Base-by-base conservation (phyloP, 2,329 filamentous ascomycete species). In the Tolypocladium tropicale region DNA sequence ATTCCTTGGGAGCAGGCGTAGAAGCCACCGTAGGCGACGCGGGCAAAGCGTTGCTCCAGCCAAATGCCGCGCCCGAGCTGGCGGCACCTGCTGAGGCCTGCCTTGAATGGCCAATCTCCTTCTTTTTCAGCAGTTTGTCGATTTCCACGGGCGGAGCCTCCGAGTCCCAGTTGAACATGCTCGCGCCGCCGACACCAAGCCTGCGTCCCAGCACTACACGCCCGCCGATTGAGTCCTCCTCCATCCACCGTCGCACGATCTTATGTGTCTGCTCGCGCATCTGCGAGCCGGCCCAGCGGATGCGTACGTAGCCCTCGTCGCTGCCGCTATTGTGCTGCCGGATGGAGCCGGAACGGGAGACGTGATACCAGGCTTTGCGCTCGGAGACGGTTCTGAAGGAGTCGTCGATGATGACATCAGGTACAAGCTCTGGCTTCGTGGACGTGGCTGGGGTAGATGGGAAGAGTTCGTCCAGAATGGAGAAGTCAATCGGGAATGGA, bases 201-300 rank as follows among this genome's bases (percentile, higher is more conserved):
- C 74, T 69, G 51, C 72, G 68, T 0, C 73, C 71, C 3, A 71
- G 63, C 28, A 70, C 66, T 7, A 69, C 65, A n/a, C 77, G 76
- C 1, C 81, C 80, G 2, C 78, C 73, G 32, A 82, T 79, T 0
- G 80, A 80, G 61, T 84, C 83, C 61, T 86, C 80, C 61, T 85
- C 81, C 76, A 86, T 83, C 84, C 84, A 88, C 30, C 81, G 76
- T 30, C 79, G 75, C 21, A 87, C 83, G 43, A 82, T 81, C 56
- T 78, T 76, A 57, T 83, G 74, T 1, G 78, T 81, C 10, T 82
- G 76, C 14, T 69, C 67, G 28, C 80, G 80, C 2, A 83, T 69
- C 7, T 74, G 68, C 0, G 83, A 85, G n/a, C 73, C 69, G 4
- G 64, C 60, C 84, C 84, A 88, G 3, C 73, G 71, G n/a, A 84